phyloP scores from a whole-genome alignment of 1,284 basidiomycete species.

The Rugosomyces carneus region DNA sequence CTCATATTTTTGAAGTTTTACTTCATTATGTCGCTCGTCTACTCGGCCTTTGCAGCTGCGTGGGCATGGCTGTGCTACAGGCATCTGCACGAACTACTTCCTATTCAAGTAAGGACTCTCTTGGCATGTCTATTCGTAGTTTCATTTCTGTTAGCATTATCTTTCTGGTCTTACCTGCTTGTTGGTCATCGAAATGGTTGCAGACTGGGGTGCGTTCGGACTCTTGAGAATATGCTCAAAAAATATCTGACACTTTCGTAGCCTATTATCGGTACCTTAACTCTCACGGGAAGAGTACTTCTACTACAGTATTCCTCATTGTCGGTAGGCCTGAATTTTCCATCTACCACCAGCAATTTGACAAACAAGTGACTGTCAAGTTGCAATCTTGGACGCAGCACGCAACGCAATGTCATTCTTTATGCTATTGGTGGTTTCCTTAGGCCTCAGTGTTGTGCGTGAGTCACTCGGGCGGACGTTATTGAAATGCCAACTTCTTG shows the following conservation, averaged over 20 bases:
- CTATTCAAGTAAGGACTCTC: constrained; percentile 64
- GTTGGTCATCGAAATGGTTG: constrained; percentile 90
- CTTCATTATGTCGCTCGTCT: constrained; percentile 75
- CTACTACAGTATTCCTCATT: constrained; percentile 79
- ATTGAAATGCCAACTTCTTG: constrained; percentile 72
- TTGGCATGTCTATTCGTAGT: background rate
- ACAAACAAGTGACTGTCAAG: constrained; percentile 29
- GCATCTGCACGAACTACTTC: constrained; percentile 79
- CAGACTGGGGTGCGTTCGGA: constrained; percentile 64
- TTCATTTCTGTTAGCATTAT: constrained; percentile 64
- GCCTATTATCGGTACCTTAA: constrained; percentile 89
- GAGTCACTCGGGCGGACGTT: constrained; percentile 77
- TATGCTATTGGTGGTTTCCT: constrained; percentile 86
- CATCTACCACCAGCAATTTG: background rate
- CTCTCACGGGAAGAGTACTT: constrained; percentile 71
- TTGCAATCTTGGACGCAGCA: constrained; percentile 88
- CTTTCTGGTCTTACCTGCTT: constrained; percentile 88
- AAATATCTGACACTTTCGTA: constrained; percentile 22
- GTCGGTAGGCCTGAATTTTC: constrained; percentile 48
- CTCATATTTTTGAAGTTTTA: constrained; percentile 67
- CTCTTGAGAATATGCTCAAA: constrained; percentile 1
- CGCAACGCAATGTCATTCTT: constrained; percentile 95
- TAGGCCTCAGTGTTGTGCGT: constrained; percentile 80
- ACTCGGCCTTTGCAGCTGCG: constrained; percentile 56
- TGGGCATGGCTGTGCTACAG: constrained; percentile 88